Evolutionary conservation across 805 yeast genomes (phyloP).

Genomic region (Phaffomyces opuntiae): DNA sequence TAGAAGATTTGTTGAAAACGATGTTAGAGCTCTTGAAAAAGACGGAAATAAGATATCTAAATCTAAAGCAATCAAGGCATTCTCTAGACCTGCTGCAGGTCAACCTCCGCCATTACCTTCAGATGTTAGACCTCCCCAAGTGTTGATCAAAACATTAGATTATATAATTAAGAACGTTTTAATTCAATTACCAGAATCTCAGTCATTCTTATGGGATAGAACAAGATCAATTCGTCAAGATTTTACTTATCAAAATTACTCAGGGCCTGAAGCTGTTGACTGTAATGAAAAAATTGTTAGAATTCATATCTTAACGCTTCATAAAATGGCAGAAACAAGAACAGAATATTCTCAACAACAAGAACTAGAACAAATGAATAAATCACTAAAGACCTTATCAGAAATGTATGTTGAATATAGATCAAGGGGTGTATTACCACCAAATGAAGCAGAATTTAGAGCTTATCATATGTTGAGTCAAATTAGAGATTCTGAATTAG

Average conservation of each 20-base stretch:
- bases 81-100: constrained; percentile 96
- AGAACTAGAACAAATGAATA: constrained; percentile 89
- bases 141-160: constrained; percentile 58
- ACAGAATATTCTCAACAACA: constrained; percentile 87
- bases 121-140: constrained; percentile 89
- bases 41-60: constrained; percentile 51
- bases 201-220: constrained; percentile 93
- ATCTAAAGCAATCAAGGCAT: constrained; percentile 74
- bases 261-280: constrained; percentile 88
- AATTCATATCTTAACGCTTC: constrained; percentile 75
- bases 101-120: constrained; percentile 97
- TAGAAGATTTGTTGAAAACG: constrained; percentile 79
- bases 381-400: constrained; percentile 78
- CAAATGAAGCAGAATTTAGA: constrained; percentile 89
- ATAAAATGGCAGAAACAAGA: constrained; percentile 71
- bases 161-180: constrained; percentile 63
- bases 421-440: constrained; percentile 57
- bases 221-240: constrained; percentile 96
- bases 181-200: constrained; percentile 70
- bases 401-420: constrained; percentile 83
- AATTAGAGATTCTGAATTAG: constrained; percentile 78
- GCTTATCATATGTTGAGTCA: constrained; percentile 80
- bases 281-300: constrained; percentile 90
- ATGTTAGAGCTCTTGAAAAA: constrained; percentile 71
- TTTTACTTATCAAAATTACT: constrained; percentile 89